Base-by-base conservation (phyloP, 768 basidiomycete species). In the Kwoniella sp. region DNA sequence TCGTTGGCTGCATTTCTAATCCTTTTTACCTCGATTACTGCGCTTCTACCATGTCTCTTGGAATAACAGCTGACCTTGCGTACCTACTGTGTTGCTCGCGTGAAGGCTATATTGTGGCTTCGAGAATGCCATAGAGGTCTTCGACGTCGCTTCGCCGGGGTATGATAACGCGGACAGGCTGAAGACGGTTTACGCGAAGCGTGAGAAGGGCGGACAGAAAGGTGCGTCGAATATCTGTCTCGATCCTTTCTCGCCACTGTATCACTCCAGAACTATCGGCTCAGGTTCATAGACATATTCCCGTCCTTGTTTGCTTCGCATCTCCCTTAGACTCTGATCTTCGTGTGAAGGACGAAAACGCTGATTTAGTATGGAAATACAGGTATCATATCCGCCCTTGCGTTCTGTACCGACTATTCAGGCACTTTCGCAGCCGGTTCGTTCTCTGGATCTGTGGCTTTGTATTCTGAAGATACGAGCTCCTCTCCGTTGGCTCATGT, bases 351-450 rank as follows among this genome's bases (percentile, higher is more conserved):
- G n/a, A n/a, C n/a, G n/a, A n/a, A n/a, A n/a, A n/a, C n/a, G n/a
- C n/a, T n/a, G n/a, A n/a, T n/a, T n/a, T n/a, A n/a, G n/a, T n/a
- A n/a, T n/a, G n/a, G n/a, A n/a, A n/a, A n/a, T n/a, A n/a, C 48
- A 92, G 92, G 94, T 0, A 91, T 97, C 64, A 84, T 97, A 47
- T 92, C 93, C 3, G 81, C 91, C 0, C 80, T 98, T 4, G 86
- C 90, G 0, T 92, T 96, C 77, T 87, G 86, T 19, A 83, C 87
- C 0, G 86, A 86, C 49, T 82, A 84, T 33, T 80, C 82, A 0
- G 86, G 86, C 44, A 81, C 88, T 15, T 93, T 87, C 67, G 92
- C 92, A 0, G 92, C 90, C 7, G 92, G 92, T 0, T 89, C 86
- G 6, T 85, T 91, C 10, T 53, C 63, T 12, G 72, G 83, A 0